A percentile compares a stretch with the other conserved stretches of the same genome.
Conservation (phyloP, 2,329 filamentous ascomycete genomes). For the Coniochaeta hoffmannii region DNA sequence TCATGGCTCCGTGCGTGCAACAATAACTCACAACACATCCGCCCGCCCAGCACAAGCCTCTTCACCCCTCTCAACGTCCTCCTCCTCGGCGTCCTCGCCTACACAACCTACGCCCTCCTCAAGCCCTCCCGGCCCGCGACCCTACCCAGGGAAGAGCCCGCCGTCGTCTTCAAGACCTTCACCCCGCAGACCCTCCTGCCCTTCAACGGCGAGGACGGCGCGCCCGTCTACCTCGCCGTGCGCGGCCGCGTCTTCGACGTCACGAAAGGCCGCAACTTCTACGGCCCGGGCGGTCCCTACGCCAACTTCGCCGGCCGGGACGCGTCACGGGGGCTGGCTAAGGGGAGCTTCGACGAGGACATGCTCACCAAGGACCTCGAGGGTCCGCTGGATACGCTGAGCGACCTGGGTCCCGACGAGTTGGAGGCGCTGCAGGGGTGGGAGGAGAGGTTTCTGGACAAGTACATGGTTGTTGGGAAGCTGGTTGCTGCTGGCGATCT, state of each 20-base stretch:
- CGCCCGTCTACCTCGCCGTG: slow-evolving; percentile 84
- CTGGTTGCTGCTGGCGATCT: slow-evolving; percentile 53
- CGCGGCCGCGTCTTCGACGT: slow-evolving; percentile 91
- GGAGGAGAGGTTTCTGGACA: slow-evolving; percentile 89
- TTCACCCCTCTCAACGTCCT: slow-evolving; percentile 57
- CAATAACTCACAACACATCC: slow-evolving; percentile 6
- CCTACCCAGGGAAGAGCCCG: slow-evolving; percentile 45
- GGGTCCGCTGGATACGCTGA: slow-evolving; percentile 70
- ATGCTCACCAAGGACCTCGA: slow-evolving; percentile 92
- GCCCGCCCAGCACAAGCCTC: slow-evolving; percentile 26
- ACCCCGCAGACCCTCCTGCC: slow-evolving; percentile 76
- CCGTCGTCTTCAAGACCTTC: slow-evolving; percentile 60
- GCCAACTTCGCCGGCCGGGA: slow-evolving; percentile 93
- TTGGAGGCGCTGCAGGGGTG: slow-evolving; percentile 78
- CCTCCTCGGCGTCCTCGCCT: slow-evolving; percentile 47
- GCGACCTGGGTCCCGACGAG: slow-evolving; percentile 66
- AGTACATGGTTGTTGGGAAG: slow-evolving; percentile 91
- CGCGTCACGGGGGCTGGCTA: slow-evolving; percentile 79
- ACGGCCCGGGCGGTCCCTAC: slow-evolving; percentile 91
- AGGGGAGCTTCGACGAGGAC: slow-evolving; percentile 86
- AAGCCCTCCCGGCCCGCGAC: slow-evolving; percentile 37
- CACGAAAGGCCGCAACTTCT: slow-evolving; percentile 79
- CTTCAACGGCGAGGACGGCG: slow-evolving; percentile 68
- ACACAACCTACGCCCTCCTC: slow-evolving; percentile 50
- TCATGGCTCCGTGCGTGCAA: neutral